Conservation (phyloP, 2,329 filamentous ascomycete species). For the Pyrenochaeta sp. region DNA sequence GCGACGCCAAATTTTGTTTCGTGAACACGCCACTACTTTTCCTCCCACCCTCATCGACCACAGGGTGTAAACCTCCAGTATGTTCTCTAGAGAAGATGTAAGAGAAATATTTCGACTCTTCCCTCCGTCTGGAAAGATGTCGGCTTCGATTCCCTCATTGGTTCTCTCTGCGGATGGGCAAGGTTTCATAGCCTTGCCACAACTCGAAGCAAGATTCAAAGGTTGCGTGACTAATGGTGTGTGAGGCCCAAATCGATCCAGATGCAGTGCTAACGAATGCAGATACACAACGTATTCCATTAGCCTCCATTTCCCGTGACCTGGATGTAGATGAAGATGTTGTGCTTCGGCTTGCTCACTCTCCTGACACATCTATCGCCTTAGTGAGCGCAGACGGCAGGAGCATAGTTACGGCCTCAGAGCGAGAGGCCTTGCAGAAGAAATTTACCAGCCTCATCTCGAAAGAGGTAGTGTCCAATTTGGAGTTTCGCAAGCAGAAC, state of each 20-base stretch:
- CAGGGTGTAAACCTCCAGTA: slow-evolving; percentile 6
- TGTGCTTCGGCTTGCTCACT: slow-evolving; percentile 29
- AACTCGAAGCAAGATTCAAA: slow-evolving; percentile 30
- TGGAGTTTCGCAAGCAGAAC: slow-evolving; percentile 25
- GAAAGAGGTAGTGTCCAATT: slow-evolving; percentile 23
- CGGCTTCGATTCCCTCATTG: slow-evolving; percentile 21
- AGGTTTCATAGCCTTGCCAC: slow-evolving; percentile 36
- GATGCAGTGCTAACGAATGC: slow-evolving; percentile 1
- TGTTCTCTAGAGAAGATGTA: slow-evolving; percentile 47
- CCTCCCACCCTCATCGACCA: neutral
- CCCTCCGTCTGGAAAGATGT: slow-evolving; percentile 20
- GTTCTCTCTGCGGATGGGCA: slow-evolving; percentile 31
- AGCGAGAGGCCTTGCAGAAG: slow-evolving; percentile 26
- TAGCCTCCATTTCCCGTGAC: slow-evolving; percentile 22
- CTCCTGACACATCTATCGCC: slow-evolving; percentile 18
- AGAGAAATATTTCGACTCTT: slow-evolving; percentile 36
- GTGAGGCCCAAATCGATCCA: neutral
- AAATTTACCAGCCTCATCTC: slow-evolving; percentile 15
- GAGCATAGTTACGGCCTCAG: slow-evolving; percentile 33
- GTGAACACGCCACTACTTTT: neutral
- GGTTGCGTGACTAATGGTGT: slow-evolving; percentile 24
- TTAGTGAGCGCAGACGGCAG: slow-evolving; percentile 34
- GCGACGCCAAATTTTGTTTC: neutral
- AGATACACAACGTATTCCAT: slow-evolving; percentile 22
- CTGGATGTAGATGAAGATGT: slow-evolving; percentile 32